Percentiles rank a stretch among this genome's conserved stretches.
Conservation (phyloP, 2,329 filamentous ascomycete genomes). For the Simplicillium sp. region DNA sequence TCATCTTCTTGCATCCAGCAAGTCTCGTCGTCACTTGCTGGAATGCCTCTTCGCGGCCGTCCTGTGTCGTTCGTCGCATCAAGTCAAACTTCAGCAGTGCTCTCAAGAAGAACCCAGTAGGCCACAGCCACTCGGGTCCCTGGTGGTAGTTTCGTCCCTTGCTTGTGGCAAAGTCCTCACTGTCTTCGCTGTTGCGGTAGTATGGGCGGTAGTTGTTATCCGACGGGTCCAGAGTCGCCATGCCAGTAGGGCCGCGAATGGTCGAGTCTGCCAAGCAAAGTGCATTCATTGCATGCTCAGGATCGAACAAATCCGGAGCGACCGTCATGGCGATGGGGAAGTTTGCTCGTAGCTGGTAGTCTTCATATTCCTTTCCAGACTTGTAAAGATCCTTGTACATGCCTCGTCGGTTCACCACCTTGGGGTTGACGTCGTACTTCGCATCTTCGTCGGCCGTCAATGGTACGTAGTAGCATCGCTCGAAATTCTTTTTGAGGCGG, state of each 20-base stretch:
- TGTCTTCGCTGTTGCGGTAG: constrained; percentile 94
- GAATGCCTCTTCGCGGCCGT: constrained; percentile 77
- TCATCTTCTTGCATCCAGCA: constrained; percentile 74
- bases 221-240: constrained; percentile 87
- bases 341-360: constrained; percentile 92
- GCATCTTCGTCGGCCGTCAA: constrained; percentile 57
- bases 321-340: constrained; percentile 95
- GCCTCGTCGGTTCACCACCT: constrained; percentile 77
- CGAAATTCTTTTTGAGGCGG: constrained; percentile 77
- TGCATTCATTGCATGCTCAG: constrained; percentile 67
- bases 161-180: constrained; percentile 77
- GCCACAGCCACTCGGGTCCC: constrained; percentile 97
- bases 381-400: constrained; percentile 98
- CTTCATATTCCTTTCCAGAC: constrained; percentile 91
- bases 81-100: constrained; percentile 88
- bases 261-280: constrained; percentile 71
- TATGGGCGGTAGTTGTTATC: constrained; percentile 92
- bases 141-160: constrained; percentile 98
- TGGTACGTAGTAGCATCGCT: constrained; percentile 85
- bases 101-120: constrained; percentile 87
- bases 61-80: constrained; percentile 45
- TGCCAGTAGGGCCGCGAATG: constrained; percentile 80
- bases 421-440: constrained; percentile 70
- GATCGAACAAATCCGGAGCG: constrained; percentile 77
- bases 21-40: constrained; percentile 86